Conservation (phyloP, 2,329 filamentous ascomycete species). For the Penicillium sumatraense region DNA sequence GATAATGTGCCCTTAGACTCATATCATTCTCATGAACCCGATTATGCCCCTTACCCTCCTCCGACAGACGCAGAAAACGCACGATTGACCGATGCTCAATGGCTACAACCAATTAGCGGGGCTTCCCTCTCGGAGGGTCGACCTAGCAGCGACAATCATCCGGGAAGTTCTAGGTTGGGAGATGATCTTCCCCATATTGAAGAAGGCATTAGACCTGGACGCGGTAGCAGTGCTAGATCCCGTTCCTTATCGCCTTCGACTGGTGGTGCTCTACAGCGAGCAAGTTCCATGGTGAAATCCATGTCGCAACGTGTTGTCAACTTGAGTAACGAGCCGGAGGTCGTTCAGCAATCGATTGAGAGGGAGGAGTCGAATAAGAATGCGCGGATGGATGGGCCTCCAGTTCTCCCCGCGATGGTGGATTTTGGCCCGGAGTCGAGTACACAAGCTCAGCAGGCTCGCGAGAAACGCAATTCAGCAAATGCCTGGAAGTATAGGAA, state of each 20-base stretch:
- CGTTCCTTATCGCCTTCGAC: constrained; percentile 67
- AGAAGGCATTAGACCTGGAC: constrained; percentile 57
- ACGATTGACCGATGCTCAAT: constrained; percentile 61
- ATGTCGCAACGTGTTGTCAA: constrained; percentile 99
- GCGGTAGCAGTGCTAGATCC: constrained; percentile 43
- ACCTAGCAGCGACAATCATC: constrained; percentile 57
- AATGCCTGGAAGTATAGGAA: constrained; percentile 51
- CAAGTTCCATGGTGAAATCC: constrained; percentile 75
- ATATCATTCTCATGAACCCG: constrained; percentile 48
- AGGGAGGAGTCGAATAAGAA: constrained; percentile 59
- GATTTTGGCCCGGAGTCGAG: constrained; percentile 52
- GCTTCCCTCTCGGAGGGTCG: constrained; percentile 48
- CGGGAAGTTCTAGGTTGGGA: constrained; percentile 58
- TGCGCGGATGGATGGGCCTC: constrained; percentile 57
- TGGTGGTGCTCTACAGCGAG: constrained; percentile 66
- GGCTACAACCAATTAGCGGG: constrained; percentile 62
- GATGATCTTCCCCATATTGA: constrained; percentile 67
- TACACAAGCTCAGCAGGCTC: constrained; percentile 40
- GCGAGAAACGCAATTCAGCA: constrained; percentile 39
- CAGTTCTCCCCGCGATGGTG: constrained; percentile 53
- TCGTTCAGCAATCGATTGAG: constrained; percentile 73
- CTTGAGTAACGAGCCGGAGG: constrained; percentile 87
- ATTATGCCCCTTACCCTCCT: constrained; percentile 62
- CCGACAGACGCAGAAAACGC: constrained; percentile 56
- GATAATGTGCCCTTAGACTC: constrained; percentile 35